Evolutionary conservation across 1,139 yeast species (phyloP).

Genomic region (Williopsis jadinii): DNA sequence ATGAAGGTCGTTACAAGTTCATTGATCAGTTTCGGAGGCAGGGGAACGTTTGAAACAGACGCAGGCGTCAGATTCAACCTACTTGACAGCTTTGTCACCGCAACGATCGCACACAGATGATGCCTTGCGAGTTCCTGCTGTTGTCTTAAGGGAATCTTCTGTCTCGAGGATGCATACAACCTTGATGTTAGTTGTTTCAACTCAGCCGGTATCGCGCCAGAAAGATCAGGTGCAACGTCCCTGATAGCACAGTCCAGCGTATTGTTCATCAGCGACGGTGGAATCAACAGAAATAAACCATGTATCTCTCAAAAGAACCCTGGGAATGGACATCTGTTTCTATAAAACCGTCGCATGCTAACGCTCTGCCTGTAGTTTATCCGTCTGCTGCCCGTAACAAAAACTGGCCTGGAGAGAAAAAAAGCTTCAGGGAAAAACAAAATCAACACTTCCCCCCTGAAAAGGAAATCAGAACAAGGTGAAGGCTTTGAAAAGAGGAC

Average conservation of each 20-base stretch:
- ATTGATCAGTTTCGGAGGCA: constrained; percentile 42
- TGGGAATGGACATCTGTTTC: too few relatives aligned
- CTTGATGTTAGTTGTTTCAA: constrained; percentile 43
- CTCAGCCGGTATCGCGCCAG: constrained; percentile 41
- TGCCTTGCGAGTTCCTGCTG: constrained; percentile 55
- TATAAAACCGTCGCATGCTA: too few relatives aligned
- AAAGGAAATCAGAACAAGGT: too few relatives aligned
- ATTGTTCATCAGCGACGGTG: constrained; percentile 13
- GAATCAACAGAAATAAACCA: too few relatives aligned
- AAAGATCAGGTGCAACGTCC: constrained; percentile 45
- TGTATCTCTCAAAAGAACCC: too few relatives aligned
- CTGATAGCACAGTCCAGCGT: constrained; percentile 26
- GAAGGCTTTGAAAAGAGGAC: too few relatives aligned
- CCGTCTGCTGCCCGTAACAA: too few relatives aligned
- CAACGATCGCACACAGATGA: constrained; percentile 59
- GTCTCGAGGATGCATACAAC: constrained; percentile 45
- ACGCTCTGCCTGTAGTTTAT: too few relatives aligned
- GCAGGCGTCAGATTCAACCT: constrained; percentile 41
- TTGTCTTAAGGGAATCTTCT: constrained; percentile 39
- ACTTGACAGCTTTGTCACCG: constrained; percentile 44
- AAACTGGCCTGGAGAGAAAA: too few relatives aligned
- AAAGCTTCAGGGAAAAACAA: too few relatives aligned
- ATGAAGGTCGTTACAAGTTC: constrained; percentile 11
- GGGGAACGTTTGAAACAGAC: constrained; percentile 43
- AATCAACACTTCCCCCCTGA: too few relatives aligned